Evolutionary conservation across 768 basidiomycete genomes (phyloP), one percentile per base, ranked within the genome.

Genomic region (Lactarius psammicola): DNA sequence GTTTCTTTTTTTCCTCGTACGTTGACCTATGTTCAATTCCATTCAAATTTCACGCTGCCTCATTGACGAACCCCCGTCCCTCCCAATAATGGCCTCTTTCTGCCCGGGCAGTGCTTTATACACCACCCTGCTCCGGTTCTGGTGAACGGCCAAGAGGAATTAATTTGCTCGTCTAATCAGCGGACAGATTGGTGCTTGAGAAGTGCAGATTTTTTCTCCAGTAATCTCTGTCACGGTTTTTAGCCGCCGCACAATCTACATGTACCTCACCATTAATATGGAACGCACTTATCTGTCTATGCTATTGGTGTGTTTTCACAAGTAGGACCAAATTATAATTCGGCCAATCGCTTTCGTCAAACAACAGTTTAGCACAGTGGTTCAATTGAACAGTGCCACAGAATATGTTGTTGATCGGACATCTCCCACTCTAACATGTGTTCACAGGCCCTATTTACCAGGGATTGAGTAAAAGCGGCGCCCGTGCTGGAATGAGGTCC

Each of bases 71-170:
- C 10, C 13, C 30, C 26, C 54, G 13, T 8, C 11, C 20, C 23
- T 30, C 38, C 31, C 59, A n/a, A 26, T 13, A 20, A 53, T 31
- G 70, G 70, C 70, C 63, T 64, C 69, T 66, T 71, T 71, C 70
- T 71, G 70, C 70, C 70, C 70, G 70, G 69, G 62, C 69, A 71
- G 70, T 34, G 59, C 51, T 65, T 61, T 59, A 62, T 30, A 56
- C 46, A 33, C 59, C 69, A 71, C 64, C 67, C 70, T 71, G 69
- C 67, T 63, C 56, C 70, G 69, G 70, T 71, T 71, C 70, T 71
- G 70, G 70, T 71, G 70, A 71, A 60, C 15, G 54, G 70, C 70
- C 70, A 60, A 71, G 44, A 71, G 5, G 0, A 64, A 63, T 44
- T 7, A 38, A 10, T 61, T 31, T 65, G 49, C 46, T 38, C 55